These are phyloP conservation scores for Dorcoceras hygrometricum DNA, from an alignment of 257 asterid genomes.

Conservation along the genomic window DNA sequence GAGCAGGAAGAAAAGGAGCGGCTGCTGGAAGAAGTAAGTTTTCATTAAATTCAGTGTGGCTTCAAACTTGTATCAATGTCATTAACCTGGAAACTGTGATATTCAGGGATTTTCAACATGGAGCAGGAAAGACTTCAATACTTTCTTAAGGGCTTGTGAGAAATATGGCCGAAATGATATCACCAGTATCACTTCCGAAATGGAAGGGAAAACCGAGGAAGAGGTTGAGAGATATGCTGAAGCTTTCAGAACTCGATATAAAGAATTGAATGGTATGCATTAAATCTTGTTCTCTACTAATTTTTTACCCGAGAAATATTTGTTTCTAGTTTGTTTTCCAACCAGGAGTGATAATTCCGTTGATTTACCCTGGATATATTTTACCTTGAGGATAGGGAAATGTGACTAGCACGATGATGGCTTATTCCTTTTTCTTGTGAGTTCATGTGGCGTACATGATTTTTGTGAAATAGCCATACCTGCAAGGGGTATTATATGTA, in stretches of 20 bases:
- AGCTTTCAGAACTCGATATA: constrained; percentile 85
- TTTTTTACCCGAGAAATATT: not conserved
- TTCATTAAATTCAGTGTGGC: constrained; percentile 9
- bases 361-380: too few relatives aligned
- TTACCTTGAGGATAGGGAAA: not conserved
- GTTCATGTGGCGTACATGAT: not conserved
- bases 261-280: constrained; percentile 72
- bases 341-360: not conserved
- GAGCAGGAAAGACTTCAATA: constrained; percentile 94
- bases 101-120: constrained; percentile 90
- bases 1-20: constrained; percentile 96
- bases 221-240: constrained; percentile 93
- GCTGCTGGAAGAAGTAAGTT: constrained; percentile 75
- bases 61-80: constrained; percentile 18
- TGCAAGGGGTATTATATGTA: not conserved
- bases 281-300: too few relatives aligned
- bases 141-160: constrained; percentile 97
- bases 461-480: not conserved
- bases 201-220: constrained; percentile 93
- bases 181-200: constrained; percentile 78
- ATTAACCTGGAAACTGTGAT: constrained; percentile 23
- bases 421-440: not conserved
- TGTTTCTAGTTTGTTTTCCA: not conserved
- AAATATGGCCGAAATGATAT: constrained; percentile 91
- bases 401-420: not conserved